Percentiles rank a stretch among this genome's conserved stretches.
Conservation (phyloP, 352 stramenopile genomes). For the Globisporangium polare region DNA sequence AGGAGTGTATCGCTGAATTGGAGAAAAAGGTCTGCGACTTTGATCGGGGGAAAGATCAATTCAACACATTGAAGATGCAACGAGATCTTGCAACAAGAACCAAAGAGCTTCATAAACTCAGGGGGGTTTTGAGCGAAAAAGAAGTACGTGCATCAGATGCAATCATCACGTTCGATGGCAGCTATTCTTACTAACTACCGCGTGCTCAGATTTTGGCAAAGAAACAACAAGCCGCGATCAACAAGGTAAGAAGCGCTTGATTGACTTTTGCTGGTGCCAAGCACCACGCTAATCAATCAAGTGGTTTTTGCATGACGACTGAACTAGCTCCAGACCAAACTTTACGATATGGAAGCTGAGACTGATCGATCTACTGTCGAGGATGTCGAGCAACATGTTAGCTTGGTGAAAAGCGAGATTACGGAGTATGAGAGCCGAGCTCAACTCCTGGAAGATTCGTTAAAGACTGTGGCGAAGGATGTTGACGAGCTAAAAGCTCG, state of each 20-base stretch:
- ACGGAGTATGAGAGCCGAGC: background rate
- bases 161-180: too few species aligned
- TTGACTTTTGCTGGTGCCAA: background rate
- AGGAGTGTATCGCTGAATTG: constrained; percentile 31
- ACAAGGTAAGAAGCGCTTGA: background rate
- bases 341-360: constrained; percentile 3
- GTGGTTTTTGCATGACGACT: background rate
- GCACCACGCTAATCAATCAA: background rate
- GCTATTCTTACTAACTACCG: background rate
- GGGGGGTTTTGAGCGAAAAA: constrained; percentile 8
- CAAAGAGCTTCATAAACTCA: constrained; percentile 6
- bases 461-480: background rate
- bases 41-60: constrained; percentile 2
- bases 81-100: constrained; percentile 8
- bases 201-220: background rate
- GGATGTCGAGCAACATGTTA: background rate
- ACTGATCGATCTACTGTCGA: background rate
- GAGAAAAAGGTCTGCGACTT: constrained; percentile 21
- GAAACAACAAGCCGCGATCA: constrained; percentile 9
- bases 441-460: background rate
- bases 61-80: constrained; percentile 9
- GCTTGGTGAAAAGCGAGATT: constrained; percentile 1
- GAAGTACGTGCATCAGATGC: constrained; percentile 6
- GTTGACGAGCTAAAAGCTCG: background rate
- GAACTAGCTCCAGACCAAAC: constrained; percentile 1